Conservation (phyloP, 202 grass and related monocot genomes). For the Schoenoplectus triqueter region DNA sequence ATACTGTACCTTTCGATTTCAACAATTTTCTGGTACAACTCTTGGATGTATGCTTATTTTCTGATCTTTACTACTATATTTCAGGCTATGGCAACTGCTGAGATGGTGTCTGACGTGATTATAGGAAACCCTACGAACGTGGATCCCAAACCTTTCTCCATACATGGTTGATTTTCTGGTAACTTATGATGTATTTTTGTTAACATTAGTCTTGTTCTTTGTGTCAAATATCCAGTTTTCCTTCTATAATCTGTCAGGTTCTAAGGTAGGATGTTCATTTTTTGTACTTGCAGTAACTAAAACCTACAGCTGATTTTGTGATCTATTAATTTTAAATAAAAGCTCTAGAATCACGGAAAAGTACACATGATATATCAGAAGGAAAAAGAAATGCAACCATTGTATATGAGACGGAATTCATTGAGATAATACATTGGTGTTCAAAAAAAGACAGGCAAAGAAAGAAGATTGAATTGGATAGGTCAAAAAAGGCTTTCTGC, state of each 20-base stretch:
- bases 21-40: background rate
- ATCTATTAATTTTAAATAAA: constrained; percentile 6
- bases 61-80: constrained; percentile 36
- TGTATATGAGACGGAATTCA: constrained; percentile 21
- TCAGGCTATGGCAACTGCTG: constrained; percentile 89
- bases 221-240: constrained; percentile 3
- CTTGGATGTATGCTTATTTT: background rate
- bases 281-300: constrained; percentile 3
- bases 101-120: constrained; percentile 95
- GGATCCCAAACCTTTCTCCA: constrained; percentile 67
- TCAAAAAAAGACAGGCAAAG: constrained; percentile 3
- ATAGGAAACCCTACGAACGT: constrained; percentile 63
- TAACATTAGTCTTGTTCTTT: background rate
- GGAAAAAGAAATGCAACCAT: background rate
- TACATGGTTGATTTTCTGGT: constrained; percentile 73
- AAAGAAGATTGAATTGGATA: constrained; percentile 30
- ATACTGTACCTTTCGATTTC: background rate
- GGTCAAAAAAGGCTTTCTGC: constrained; percentile 28
- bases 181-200: constrained; percentile 41
- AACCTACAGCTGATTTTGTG: background rate
- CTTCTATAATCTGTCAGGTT: constrained; percentile 15
- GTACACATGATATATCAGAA: background rate
- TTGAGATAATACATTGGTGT: background rate
- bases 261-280: background rate
- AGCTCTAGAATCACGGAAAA: background rate